These are phyloP conservation scores for Acanthamoeba polyphaga DNA, from an alignment of 208 protist species.

Conservation along the genomic window DNA sequence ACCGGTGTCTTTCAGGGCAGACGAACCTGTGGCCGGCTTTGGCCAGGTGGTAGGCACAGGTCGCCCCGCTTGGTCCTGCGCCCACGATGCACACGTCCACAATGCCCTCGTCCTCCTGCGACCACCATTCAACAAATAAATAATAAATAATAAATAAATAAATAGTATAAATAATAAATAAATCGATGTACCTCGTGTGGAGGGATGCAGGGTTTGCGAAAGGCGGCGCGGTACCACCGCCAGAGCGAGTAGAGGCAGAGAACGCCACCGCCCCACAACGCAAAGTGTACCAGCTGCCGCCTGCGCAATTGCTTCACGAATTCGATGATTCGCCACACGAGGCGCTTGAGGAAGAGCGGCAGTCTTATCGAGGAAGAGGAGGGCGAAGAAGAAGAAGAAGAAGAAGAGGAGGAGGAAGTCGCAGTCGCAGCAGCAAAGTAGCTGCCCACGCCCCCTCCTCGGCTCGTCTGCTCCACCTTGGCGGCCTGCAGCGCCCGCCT, in stretches of 20 bases:
- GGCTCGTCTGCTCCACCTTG: neutral
- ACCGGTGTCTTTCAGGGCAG: neutral
- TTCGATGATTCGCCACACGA: neutral
- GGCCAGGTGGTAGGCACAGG: constrained; percentile 64
- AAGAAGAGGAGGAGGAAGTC: neutral
- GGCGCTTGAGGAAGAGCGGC: neutral
- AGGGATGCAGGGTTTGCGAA: neutral
- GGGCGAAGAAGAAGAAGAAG: too few relatives aligned
- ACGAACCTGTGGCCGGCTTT: constrained; percentile 28
- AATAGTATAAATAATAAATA: neutral
- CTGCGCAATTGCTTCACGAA: neutral
- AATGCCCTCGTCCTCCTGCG: neutral
- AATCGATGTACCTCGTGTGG: neutral
- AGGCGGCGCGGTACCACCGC: neutral
- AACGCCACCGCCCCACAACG: neutral
- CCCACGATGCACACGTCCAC: constrained; percentile 75
- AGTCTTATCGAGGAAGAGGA: too few relatives aligned
- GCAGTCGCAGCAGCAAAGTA: neutral
- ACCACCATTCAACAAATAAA: neutral
- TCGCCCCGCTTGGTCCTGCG: constrained; percentile 54
- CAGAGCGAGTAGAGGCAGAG: neutral
- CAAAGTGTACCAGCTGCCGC: neutral
- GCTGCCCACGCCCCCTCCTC: neutral
- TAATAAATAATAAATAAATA: constrained; percentile 17
- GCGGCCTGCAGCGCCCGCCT: neutral